A percentile compares a stretch with the other conserved stretches of the same genome.
phyloP scores from a whole-genome alignment of 805 yeast species.

The Kazachstania kunashirensis region DNA sequence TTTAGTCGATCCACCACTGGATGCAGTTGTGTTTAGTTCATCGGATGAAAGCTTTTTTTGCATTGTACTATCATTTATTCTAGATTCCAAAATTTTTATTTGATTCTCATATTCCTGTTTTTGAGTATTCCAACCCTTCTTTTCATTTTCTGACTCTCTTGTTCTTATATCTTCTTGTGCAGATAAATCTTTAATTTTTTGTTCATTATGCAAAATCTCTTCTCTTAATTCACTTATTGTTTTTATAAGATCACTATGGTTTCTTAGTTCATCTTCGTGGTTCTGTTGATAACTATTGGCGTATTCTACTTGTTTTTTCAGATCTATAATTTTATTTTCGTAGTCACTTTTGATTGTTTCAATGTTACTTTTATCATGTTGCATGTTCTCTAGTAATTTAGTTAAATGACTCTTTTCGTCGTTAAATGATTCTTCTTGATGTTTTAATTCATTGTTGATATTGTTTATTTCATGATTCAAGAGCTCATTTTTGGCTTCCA shows the following conservation, averaged over 20 bases:
- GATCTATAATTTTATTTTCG: slow-evolving; percentile 28
- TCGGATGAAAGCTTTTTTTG: slow-evolving; percentile 61
- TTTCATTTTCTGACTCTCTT: too few species aligned
- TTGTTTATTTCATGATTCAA: slow-evolving; percentile 26
- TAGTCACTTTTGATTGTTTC: slow-evolving; percentile 17
- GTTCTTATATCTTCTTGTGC: too few species aligned
- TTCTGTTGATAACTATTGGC: slow-evolving; percentile 43
- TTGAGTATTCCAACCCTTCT: slow-evolving; percentile 40
- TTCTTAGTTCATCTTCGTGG: slow-evolving; percentile 46
- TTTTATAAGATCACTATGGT: slow-evolving; percentile 43
- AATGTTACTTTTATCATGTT: slow-evolving; percentile 19
- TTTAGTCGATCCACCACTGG: slow-evolving; percentile 4
- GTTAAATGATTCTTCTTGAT: slow-evolving; percentile 22
- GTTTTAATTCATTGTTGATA: slow-evolving; percentile 27
- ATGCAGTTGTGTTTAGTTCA: slow-evolving; percentile 45
- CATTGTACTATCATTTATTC: slow-evolving; percentile 46
- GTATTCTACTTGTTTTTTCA: slow-evolving; percentile 37
- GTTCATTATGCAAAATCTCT: slow-evolving; percentile 27
- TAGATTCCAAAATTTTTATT: slow-evolving; percentile 35
- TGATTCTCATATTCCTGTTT: slow-evolving; percentile 37
- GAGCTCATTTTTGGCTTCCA: slow-evolving; percentile 16
- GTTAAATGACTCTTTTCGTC: slow-evolving; percentile 15
- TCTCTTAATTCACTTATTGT: slow-evolving; percentile 34
- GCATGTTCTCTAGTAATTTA: slow-evolving; percentile 26
- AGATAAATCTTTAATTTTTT: slow-evolving; percentile 20